Percentiles rank a stretch among this genome's conserved stretches.
Evolutionary conservation across 1,284 basidiomycete genomes (phyloP).

Genomic region (Peniophora sp.): DNA sequence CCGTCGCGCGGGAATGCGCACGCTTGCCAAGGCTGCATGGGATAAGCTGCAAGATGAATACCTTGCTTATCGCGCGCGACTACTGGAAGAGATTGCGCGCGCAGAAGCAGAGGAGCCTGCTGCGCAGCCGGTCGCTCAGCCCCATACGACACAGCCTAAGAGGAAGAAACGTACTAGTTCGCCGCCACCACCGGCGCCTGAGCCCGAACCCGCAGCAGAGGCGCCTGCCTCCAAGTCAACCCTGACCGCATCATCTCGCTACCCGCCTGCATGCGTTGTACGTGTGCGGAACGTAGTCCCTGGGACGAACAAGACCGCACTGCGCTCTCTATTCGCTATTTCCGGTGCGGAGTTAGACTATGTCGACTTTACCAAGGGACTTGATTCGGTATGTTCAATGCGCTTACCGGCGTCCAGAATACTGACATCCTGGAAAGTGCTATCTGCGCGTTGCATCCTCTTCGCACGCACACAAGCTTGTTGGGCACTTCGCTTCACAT

Average conservation of each 20-base stretch:
- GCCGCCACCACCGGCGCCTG: neutral
- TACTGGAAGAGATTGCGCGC: slow-evolving; percentile 38
- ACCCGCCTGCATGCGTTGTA: slow-evolving; percentile 57
- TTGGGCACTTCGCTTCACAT: slow-evolving; percentile 33
- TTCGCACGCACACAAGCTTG: slow-evolving; percentile 33
- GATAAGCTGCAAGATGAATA: slow-evolving; percentile 57
- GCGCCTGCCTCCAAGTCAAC: neutral
- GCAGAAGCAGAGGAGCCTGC: neutral
- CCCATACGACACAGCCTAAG: neutral
- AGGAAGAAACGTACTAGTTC: neutral
- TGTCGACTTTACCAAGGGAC: slow-evolving; percentile 71
- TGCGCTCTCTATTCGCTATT: slow-evolving; percentile 50
- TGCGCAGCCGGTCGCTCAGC: neutral
- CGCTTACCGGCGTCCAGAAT: slow-evolving; percentile 1
- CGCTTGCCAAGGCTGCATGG: slow-evolving; percentile 51
- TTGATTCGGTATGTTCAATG: slow-evolving; percentile 61
- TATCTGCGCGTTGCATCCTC: slow-evolving; percentile 61
- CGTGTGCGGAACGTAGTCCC: slow-evolving; percentile 62
- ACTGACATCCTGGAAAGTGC: slow-evolving; percentile 43
- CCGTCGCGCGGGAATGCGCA: slow-evolving; percentile 48
- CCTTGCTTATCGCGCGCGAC: slow-evolving; percentile 40
- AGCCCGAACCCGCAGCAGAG: neutral
- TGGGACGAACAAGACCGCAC: slow-evolving; percentile 69
- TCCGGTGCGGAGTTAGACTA: slow-evolving; percentile 45
- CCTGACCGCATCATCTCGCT: slow-evolving; percentile 28